These are phyloP conservation scores for Isatis lusitanica DNA, from an alignment of 441 rosid genomes.

Conservation along the genomic window DNA sequence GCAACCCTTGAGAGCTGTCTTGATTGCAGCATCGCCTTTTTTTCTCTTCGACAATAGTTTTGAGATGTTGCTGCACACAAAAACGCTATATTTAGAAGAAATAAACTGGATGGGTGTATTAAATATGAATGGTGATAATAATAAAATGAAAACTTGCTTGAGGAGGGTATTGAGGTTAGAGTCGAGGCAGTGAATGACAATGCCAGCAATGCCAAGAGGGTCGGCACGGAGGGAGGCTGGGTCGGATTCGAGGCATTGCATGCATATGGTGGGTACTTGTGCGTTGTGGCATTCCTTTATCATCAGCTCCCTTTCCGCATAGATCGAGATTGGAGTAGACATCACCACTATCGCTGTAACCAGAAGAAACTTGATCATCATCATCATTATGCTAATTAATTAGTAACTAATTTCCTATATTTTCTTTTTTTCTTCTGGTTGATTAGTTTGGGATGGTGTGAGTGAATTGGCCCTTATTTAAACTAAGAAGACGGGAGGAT, in stretches of 20 bases:
- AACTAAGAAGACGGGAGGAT: not conserved
- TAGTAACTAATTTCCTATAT: too few species aligned
- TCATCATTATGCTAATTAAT: slow-evolving; percentile 1
- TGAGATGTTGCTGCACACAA: slow-evolving; percentile 11
- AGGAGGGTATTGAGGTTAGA: slow-evolving; percentile 13
- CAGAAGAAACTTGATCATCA: slow-evolving; percentile 12
- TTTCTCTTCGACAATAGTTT: not conserved
- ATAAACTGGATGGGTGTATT: not conserved
- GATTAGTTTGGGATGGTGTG: not conserved
- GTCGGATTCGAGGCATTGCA: slow-evolving; percentile 32
- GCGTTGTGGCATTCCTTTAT: slow-evolving; percentile 23
- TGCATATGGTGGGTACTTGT: slow-evolving; percentile 18
- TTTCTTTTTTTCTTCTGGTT: not conserved
- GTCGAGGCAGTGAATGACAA: slow-evolving; percentile 16
- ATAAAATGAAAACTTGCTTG: slow-evolving; percentile 11
- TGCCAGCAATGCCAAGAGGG: slow-evolving; percentile 14
- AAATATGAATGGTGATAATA: not conserved
- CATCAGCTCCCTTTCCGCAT: slow-evolving; percentile 3
- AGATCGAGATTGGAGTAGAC: not conserved
- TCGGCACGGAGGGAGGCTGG: slow-evolving; percentile 10
- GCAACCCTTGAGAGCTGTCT: slow-evolving; percentile 7
- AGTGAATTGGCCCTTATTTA: not conserved
- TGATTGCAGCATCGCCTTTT: not conserved
- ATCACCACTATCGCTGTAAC: not conserved
- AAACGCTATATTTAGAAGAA: not conserved